Percentiles rank a stretch among this genome's conserved stretches.
These are phyloP conservation scores for Aspergillus persii DNA, from an alignment of 2,329 filamentous ascomycete genomes.

Conservation along the genomic window DNA sequence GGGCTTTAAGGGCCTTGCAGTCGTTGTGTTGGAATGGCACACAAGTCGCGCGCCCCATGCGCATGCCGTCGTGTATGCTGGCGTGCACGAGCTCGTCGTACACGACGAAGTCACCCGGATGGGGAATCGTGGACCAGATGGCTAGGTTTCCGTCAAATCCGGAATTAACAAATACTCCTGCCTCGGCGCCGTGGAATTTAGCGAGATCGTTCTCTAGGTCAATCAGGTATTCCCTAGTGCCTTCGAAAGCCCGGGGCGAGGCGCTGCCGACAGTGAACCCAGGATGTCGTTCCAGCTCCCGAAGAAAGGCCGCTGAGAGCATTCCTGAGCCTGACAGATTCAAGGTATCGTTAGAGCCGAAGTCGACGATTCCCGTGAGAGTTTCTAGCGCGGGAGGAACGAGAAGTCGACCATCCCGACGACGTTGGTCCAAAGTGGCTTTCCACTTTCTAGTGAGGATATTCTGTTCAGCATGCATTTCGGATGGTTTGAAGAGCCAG, in stretches of 20 bases:
- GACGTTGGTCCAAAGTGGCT: constrained; percentile 6
- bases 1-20: neutral
- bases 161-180: constrained; percentile 54
- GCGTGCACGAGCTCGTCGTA: constrained; percentile 69
- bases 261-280: constrained; percentile 12
- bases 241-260: constrained; percentile 11
- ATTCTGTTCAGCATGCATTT: constrained; percentile 5
- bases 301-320: constrained; percentile 9
- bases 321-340: constrained; percentile 11
- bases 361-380: constrained; percentile 9
- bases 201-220: constrained; percentile 52
- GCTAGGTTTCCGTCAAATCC: constrained; percentile 59
- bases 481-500: neutral
- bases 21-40: constrained; percentile 23
- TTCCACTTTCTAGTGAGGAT: constrained; percentile 8
- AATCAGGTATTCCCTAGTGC: constrained; percentile 11
- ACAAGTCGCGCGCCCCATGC: constrained; percentile 49
- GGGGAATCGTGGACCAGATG: constrained; percentile 52
- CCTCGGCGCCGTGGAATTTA: constrained; percentile 51
- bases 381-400: constrained; percentile 4
- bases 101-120: constrained; percentile 55
- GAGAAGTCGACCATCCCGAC: constrained; percentile 7
- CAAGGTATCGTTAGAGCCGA: constrained; percentile 17
- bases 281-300: constrained; percentile 12
- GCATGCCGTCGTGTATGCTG: constrained; percentile 69